Conservation (phyloP, 768 basidiomycete species). For the Pisolithus tinctorius region DNA sequence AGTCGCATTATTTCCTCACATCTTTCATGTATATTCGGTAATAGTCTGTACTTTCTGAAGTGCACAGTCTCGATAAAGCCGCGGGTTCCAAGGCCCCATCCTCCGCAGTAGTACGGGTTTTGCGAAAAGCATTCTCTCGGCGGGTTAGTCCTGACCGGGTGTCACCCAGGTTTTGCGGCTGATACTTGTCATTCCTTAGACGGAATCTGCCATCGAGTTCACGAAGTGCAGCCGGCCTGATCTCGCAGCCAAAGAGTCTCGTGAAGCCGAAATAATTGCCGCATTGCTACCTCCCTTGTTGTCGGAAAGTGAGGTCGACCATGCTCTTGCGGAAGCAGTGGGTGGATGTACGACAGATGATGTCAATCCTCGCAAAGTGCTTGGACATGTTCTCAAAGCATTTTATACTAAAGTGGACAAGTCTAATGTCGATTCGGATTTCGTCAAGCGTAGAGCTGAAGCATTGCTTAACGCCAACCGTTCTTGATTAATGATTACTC, state of each 20-base stretch:
- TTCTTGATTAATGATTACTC: neutral
- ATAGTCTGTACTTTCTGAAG: constrained; percentile 64
- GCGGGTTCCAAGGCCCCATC: constrained; percentile 38
- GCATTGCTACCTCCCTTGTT: constrained; percentile 56
- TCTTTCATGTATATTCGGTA: neutral
- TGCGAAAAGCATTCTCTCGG: constrained; percentile 52
- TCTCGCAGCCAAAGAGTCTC: constrained; percentile 54
- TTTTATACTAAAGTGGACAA: constrained; percentile 62
- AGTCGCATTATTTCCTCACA: neutral
- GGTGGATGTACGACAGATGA: constrained; percentile 13
- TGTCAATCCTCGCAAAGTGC: constrained; percentile 14
- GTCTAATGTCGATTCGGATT: constrained; percentile 46
- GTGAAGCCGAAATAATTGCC: constrained; percentile 50
- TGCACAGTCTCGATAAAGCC: constrained; percentile 61
- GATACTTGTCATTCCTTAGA: constrained; percentile 30
- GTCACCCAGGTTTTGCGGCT: neutral
- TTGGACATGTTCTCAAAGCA: constrained; percentile 51
- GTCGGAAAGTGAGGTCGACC: constrained; percentile 49
- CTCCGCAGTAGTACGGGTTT: constrained; percentile 42
- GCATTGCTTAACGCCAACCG: constrained; percentile 24
- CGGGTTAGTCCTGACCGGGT: constrained; percentile 40
- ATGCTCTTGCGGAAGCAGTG: constrained; percentile 38
- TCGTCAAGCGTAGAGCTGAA: constrained; percentile 49
- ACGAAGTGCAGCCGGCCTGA: constrained; percentile 52
- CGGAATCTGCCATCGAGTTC: constrained; percentile 54